phyloP scores from a whole-genome alignment of 352 stramenopile genomes.

The Globisporangium heterothallicum region DNA sequence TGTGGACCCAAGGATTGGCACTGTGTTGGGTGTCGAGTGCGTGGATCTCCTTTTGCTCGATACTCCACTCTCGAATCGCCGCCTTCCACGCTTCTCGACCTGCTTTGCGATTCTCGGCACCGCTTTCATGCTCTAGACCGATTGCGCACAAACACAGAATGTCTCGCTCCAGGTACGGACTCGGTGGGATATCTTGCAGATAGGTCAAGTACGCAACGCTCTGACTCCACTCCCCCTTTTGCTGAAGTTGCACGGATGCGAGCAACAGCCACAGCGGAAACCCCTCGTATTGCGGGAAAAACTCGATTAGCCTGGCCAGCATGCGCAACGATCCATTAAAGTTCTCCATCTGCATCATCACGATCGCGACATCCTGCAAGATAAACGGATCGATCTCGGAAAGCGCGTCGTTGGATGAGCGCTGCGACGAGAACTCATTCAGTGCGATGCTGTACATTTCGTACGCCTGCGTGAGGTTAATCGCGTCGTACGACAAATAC shows the following conservation, averaged over 20 bases:
- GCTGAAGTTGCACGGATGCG: slow-evolving; percentile 51
- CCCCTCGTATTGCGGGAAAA: slow-evolving; percentile 35
- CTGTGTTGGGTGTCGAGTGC: neutral
- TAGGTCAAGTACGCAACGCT: slow-evolving; percentile 61
- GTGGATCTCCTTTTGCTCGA: slow-evolving; percentile 29
- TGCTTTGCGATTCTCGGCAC: slow-evolving; percentile 7
- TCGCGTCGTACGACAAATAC: slow-evolving; percentile 49
- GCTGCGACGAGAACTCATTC: slow-evolving; percentile 8
- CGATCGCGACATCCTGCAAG: slow-evolving; percentile 53
- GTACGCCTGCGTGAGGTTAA: slow-evolving; percentile 41
- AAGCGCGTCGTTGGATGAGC: too few relatives aligned
- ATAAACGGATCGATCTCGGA: slow-evolving; percentile 30
- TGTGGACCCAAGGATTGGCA: neutral
- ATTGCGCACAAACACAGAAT: slow-evolving; percentile 56
- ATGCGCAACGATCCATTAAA: slow-evolving; percentile 44
- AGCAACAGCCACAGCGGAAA: slow-evolving; percentile 59
- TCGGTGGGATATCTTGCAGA: slow-evolving; percentile 40
- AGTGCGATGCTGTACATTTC: slow-evolving; percentile 39
- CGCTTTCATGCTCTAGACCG: slow-evolving; percentile 27
- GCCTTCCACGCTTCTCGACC: slow-evolving; percentile 53
- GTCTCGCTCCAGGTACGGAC: slow-evolving; percentile 53
- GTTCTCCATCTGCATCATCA: slow-evolving; percentile 57
- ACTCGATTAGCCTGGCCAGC: slow-evolving; percentile 53
- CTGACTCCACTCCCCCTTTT: slow-evolving; percentile 43
- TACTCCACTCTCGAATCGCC: slow-evolving; percentile 43